Base-by-base conservation (phyloP, 2,329 filamentous ascomycete species). In the Verticillium klebahnii region DNA sequence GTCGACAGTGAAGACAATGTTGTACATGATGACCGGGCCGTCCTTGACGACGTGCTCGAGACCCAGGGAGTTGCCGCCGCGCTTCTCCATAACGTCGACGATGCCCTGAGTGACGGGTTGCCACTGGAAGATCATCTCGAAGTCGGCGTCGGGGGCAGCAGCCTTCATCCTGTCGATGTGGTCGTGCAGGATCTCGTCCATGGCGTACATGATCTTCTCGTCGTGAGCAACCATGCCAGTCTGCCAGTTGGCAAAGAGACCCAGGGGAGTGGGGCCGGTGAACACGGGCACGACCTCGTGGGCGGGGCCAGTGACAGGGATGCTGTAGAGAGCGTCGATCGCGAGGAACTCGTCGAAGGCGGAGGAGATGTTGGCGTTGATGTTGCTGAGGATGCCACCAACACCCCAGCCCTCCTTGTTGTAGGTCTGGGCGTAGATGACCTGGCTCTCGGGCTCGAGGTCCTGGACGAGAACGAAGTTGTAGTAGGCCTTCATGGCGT, bases 1-100 rank as follows among this genome's bases (percentile, higher is more conserved):
- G 64, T 74, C 74, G 17, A 75, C 70, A n/a, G 75, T 76, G n/a
- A 78, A 65, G 36, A 73, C 69, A 15, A 74, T 68, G 31, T 78
- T 72, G 73, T 74, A 79, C 60, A 72, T 69, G 50, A 72, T 61
- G 5, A 72, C 69, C 9, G 74, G 74, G 1, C 75, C 74, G 25
- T 77, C 69, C 1, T 69, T 68, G 34, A 78, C 72, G 60, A 75
- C 54, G 2, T 57, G 67, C 59, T 75, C 71, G 8, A 75, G 69
- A 5, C 72, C 73, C 14, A 76, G 64, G 7, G 71, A 64, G 59
- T 75, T 75, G 11, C 73, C 73, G 8, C 73, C 73, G 11, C 64
- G 62, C 7, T 62, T 54, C 2, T 57, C 39, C 11, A 65, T 64
- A 58, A 71, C 65, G 15, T 59, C 45, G 17, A 74, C 67, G 57